phyloP scores from a whole-genome alignment of 495 filamentous ascomycete genomes.

The Aspergillus baeticus region DNA sequence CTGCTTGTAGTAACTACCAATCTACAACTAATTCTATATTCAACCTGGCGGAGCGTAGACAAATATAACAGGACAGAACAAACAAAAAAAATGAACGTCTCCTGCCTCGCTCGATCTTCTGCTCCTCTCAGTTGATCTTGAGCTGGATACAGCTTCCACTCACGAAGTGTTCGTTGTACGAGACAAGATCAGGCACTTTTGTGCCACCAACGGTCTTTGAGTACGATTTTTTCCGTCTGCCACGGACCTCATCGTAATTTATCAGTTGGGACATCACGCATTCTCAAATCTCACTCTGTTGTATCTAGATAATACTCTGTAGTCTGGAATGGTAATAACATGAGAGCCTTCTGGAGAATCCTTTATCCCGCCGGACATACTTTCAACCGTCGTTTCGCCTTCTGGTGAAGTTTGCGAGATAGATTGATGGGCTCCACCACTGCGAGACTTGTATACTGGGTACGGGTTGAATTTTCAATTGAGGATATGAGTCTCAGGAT shows the following conservation, averaged over 20 bases:
- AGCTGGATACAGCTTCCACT: conserved; percentile 49
- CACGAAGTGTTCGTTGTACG: conserved; percentile 32
- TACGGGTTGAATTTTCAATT: too few species aligned
- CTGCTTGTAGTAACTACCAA: background rate
- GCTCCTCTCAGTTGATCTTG: conserved; percentile 51
- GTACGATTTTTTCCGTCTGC: conserved; percentile 47
- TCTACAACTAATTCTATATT: conserved; percentile 3
- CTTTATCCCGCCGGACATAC: background rate
- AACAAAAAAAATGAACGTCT: conserved; percentile 35
- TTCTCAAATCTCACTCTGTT: background rate
- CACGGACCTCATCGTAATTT: conserved; percentile 52
- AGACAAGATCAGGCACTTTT: conserved; percentile 47
- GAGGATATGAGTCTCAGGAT: too few species aligned
- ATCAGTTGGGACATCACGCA: conserved; percentile 44
- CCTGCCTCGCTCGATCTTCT: conserved; percentile 56
- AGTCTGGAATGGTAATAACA: too few species aligned
- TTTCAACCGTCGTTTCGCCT: background rate
- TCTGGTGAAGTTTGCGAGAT: background rate
- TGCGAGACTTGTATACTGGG: too few species aligned
- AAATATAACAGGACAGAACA: too few species aligned
- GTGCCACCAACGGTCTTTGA: conserved; percentile 51
- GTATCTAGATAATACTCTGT: background rate
- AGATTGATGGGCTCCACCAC: background rate
- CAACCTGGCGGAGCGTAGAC: background rate
- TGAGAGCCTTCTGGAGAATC: too few species aligned